phyloP scores from a whole-genome alignment of 805 yeast species.

The Cephaloascus albidus region DNA sequence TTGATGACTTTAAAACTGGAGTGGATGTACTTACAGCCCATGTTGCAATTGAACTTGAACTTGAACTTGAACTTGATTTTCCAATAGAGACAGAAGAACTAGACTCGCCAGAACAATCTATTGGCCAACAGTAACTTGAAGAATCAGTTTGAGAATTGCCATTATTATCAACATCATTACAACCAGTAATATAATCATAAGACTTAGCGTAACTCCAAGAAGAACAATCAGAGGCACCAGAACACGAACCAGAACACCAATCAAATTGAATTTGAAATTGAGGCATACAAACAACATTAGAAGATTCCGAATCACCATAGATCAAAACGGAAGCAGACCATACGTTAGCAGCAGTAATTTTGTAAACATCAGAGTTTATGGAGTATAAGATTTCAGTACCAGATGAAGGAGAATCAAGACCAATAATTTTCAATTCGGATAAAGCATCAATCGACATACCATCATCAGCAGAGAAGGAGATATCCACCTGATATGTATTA shows the following conservation, averaged over 20 bases:
- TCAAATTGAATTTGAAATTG: conserved; percentile 19
- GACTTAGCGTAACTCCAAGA: conserved; percentile 9
- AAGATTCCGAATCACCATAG: conserved; percentile 7
- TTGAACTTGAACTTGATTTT: neutral
- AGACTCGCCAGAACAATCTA: conserved; percentile 5
- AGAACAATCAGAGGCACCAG: conserved; percentile 6
- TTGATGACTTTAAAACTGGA: no score
- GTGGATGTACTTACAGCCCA: no score
- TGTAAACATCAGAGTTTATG: conserved; percentile 9
- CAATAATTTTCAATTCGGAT: conserved; percentile 14
- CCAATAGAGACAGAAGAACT: neutral
- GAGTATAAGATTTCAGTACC: conserved; percentile 12
- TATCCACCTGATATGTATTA: conserved; percentile 6
- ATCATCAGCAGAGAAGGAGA: conserved; percentile 6
- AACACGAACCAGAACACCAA: conserved; percentile 15
- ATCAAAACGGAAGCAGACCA: conserved; percentile 15
- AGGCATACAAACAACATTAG: conserved; percentile 9
- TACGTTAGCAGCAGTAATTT: conserved; percentile 12
- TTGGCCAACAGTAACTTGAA: conserved; percentile 14
- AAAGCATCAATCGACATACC: conserved; percentile 8
- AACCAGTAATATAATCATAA: conserved; percentile 15
- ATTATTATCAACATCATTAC: conserved; percentile 13
- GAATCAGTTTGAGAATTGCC: conserved; percentile 15
- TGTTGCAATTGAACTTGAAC: no score
- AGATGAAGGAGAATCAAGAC: conserved; percentile 14